These are phyloP conservation scores for Colletotrichum sublineola DNA, from an alignment of 2,329 filamentous ascomycete genomes.

Conservation along the genomic window DNA sequence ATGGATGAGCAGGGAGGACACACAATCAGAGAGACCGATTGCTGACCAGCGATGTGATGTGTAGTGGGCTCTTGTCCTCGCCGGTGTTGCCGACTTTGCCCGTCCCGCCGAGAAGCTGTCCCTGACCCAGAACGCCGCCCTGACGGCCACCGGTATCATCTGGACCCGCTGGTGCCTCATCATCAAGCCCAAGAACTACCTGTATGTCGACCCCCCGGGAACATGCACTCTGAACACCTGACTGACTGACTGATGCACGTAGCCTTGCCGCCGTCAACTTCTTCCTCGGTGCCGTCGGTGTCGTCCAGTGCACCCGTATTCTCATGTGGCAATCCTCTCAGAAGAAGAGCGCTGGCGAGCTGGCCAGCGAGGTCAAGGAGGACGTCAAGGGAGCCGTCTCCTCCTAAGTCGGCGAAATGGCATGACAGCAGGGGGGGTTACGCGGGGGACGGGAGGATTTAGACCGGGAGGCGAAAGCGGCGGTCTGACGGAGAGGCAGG, in stretches of 20 bases:
- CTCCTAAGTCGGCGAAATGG: slow-evolving; percentile 15
- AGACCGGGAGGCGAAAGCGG: no score
- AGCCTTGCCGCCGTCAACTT: slow-evolving; percentile 97
- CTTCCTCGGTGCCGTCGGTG: slow-evolving; percentile 91
- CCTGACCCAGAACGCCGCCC: slow-evolving; percentile 89
- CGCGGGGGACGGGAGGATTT: not conserved
- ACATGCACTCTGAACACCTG: not conserved
- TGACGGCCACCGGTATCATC: slow-evolving; percentile 92
- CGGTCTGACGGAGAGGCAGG: not conserved
- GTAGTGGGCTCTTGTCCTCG: slow-evolving; percentile 93
- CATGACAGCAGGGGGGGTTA: not conserved
- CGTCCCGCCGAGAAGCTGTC: slow-evolving; percentile 95
- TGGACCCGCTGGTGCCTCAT: slow-evolving; percentile 99
- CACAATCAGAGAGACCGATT: not conserved
- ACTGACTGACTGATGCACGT: slow-evolving; percentile 9
- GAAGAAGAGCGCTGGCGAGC: slow-evolving; percentile 61
- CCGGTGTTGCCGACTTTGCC: slow-evolving; percentile 90
- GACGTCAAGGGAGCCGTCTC: slow-evolving; percentile 48
- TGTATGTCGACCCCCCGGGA: slow-evolving; percentile 66
- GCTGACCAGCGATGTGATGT: slow-evolving; percentile 12
- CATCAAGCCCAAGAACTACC: slow-evolving; percentile 92
- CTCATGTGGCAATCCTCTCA: slow-evolving; percentile 72
- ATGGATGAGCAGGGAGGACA: not conserved
- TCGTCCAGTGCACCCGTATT: slow-evolving; percentile 86
- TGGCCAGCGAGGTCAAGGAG: slow-evolving; percentile 58